These are phyloP conservation scores for Neurospora sp. DNA, from an alignment of 495 filamentous ascomycete genomes.

Conservation along the genomic window DNA sequence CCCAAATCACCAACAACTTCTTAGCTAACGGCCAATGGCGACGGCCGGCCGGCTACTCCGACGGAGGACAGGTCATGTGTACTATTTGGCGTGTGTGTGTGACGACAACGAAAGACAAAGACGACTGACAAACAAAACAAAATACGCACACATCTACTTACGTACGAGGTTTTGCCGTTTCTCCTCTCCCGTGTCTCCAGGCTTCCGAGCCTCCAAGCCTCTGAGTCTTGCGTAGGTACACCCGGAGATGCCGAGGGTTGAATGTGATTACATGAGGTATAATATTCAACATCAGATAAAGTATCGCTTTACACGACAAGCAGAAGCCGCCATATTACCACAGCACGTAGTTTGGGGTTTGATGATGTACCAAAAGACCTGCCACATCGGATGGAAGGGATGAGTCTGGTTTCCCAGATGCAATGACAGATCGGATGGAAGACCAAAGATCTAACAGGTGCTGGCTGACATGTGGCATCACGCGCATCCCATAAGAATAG, in stretches of 20 bases:
- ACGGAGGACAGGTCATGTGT: not conserved
- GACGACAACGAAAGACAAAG: not conserved
- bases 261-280: too few relatives aligned
- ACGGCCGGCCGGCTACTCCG: not conserved
- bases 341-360: too few relatives aligned
- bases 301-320: too few relatives aligned
- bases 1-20: not conserved
- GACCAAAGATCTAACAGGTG: too few relatives aligned
- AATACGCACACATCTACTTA: not conserved
- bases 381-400: too few relatives aligned
- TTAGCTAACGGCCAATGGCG: not conserved
- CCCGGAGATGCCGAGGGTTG: not conserved
- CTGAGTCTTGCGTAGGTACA: not conserved
- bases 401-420: too few relatives aligned
- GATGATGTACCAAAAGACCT: too few relatives aligned
- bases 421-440: too few relatives aligned
- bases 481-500: too few relatives aligned
- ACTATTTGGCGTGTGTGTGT: not conserved
- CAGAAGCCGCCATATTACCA: too few relatives aligned
- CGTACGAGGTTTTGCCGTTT: not conserved
- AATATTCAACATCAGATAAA: too few relatives aligned
- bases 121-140: not conserved
- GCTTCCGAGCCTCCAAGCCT: not conserved
- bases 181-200: not conserved
- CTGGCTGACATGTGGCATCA: too few relatives aligned